Conservation (phyloP, 108 stramenopile genomes). For the Asterionellopsis glacialis region DNA sequence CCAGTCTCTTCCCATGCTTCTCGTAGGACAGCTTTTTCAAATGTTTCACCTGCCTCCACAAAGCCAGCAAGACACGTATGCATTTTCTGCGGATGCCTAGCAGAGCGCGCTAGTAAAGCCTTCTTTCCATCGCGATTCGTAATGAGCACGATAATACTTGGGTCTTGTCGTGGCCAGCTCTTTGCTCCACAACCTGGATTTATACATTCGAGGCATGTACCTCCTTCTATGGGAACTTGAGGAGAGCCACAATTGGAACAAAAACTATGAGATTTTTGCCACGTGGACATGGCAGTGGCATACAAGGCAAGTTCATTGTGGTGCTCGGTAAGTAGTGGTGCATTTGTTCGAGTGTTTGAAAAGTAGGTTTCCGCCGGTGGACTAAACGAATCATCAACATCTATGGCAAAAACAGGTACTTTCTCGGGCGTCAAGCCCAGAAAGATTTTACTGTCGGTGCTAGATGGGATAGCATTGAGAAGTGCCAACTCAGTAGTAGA, state of each 20-base stretch:
- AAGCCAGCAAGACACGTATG: constrained; percentile 81
- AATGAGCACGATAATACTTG: constrained; percentile 69
- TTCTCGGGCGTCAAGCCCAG: constrained; percentile 29
- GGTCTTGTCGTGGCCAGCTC: constrained; percentile 80
- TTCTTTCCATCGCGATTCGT: constrained; percentile 37
- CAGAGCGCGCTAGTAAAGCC: constrained; percentile 62
- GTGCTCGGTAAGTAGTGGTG: constrained; percentile 43
- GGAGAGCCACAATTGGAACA: constrained; percentile 59
- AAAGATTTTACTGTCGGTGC: constrained; percentile 23
- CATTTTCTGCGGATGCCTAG: constrained; percentile 59
- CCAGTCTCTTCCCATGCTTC: constrained; percentile 81
- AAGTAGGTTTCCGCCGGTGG: constrained; percentile 19
- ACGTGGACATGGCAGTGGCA: constrained; percentile 63
- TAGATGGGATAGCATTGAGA: constrained; percentile 1
- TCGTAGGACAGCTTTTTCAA: constrained; percentile 65
- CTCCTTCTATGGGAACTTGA: constrained; percentile 40
- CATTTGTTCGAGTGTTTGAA: constrained; percentile 58
- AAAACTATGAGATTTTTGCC: constrained; percentile 44
- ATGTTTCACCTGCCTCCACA: constrained; percentile 84
- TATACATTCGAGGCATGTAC: constrained; percentile 46
- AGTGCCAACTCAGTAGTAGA: constrained; percentile 25
- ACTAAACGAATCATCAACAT: constrained; percentile 21
- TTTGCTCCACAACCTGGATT: constrained; percentile 23
- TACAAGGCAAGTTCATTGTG: constrained; percentile 73
- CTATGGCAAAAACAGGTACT: constrained; percentile 41